Evolutionary conservation across 768 basidiomycete genomes (phyloP).

Genomic region (Pholiota microspora): DNA sequence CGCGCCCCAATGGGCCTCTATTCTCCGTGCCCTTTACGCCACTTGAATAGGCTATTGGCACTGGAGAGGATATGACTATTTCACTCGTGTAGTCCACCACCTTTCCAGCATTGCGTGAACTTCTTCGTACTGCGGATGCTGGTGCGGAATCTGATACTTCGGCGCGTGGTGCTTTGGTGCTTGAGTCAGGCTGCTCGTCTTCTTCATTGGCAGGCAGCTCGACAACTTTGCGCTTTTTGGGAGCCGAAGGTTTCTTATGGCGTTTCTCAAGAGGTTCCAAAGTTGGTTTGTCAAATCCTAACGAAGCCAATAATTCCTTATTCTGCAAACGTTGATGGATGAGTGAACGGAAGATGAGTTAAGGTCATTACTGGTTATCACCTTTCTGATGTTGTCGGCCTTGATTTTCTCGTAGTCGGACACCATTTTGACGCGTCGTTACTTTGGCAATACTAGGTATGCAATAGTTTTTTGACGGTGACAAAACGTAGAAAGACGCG

Average conservation of each 20-base stretch:
- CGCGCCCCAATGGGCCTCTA: slow-evolving; percentile 34
- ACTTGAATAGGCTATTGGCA: slow-evolving; percentile 36
- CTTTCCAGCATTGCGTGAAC: slow-evolving; percentile 63
- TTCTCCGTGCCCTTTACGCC: slow-evolving; percentile 35
- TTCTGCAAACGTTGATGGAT: slow-evolving; percentile 29
- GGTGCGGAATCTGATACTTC: slow-evolving; percentile 18
- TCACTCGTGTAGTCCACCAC: slow-evolving; percentile 53
- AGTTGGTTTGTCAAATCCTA: slow-evolving; percentile 47
- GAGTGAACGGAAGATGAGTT: neutral
- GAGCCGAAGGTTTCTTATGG: slow-evolving; percentile 22
- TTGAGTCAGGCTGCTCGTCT: slow-evolving; percentile 12
- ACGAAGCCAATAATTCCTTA: slow-evolving; percentile 33
- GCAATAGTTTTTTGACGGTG: neutral
- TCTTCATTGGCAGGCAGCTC: slow-evolving; percentile 11
- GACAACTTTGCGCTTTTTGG: slow-evolving; percentile 41
- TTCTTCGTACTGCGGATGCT: slow-evolving; percentile 50
- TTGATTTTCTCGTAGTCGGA: slow-evolving; percentile 27
- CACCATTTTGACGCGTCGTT: slow-evolving; percentile 15
- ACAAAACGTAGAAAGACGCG: neutral
- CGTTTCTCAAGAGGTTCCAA: slow-evolving; percentile 44
- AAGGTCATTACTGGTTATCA: slow-evolving; percentile 19
- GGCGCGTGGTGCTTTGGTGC: slow-evolving; percentile 31
- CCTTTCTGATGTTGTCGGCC: slow-evolving; percentile 21
- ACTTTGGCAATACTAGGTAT: neutral
- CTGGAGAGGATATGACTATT: slow-evolving; percentile 28